Conservation (phyloP, 2,329 filamentous ascomycete species). For the Calonectria hongkongensis region DNA sequence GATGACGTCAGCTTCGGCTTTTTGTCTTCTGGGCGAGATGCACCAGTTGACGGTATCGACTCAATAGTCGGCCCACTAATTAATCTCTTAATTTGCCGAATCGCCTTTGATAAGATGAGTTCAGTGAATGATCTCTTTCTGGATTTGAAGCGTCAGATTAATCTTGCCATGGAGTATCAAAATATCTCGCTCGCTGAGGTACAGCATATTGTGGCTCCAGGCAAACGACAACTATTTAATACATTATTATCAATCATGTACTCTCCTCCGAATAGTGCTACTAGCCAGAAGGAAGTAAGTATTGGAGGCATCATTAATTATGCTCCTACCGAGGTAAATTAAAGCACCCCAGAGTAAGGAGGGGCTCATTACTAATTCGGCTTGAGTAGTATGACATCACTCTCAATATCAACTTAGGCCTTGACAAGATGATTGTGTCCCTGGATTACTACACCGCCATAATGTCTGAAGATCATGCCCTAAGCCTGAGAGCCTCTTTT, state of each 20-base stretch:
- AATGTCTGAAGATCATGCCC: neutral
- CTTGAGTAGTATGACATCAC: neutral
- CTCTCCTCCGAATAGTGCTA: neutral
- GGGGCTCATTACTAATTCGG: no score
- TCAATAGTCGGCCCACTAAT: neutral
- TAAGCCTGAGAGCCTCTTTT: neutral
- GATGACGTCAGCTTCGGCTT: neutral
- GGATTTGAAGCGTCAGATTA: neutral
- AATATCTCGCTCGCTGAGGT: neutral
- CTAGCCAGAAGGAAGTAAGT: neutral
- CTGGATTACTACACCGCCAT: neutral
- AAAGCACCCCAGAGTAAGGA: no score
- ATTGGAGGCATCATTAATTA: neutral
- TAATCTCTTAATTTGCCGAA: neutral
- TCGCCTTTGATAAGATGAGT: neutral
- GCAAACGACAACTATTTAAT: neutral
- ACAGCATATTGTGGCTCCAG: neutral
- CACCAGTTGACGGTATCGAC: neutral
- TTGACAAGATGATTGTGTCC: neutral
- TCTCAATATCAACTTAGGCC: neutral
- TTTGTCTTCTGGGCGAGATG: neutral
- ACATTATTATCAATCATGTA: neutral
- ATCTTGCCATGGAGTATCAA: neutral
- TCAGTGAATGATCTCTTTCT: neutral
- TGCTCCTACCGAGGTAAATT: neutral